Base-by-base conservation (phyloP, 352 stramenopile species). In the Globisporangium orthogonon region DNA sequence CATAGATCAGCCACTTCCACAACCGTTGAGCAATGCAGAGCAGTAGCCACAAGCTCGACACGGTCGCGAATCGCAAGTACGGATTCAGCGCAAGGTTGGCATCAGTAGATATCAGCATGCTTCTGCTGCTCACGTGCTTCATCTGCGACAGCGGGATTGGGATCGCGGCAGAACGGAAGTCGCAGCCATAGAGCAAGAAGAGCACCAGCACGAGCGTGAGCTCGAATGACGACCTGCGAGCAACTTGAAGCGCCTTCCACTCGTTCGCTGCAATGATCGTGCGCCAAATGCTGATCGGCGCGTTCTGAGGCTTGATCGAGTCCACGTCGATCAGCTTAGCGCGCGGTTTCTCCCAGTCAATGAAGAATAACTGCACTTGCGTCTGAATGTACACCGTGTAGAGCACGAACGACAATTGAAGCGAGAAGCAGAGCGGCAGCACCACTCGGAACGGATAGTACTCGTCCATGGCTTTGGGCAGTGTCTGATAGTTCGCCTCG, bases 181-280 rank as follows among this genome's bases (percentile, higher is more conserved):
- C 77, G 39, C 64, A 88, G 0, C 80, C 89, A 37, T 96, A 85
- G 35, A 98, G 63, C 39, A 98, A 70, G 61, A 97, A 98, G 2
- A 89, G 63, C 39, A 98, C 55, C 39, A 81, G 56, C 37, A 97
- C 49, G 44, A 98, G 70, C 0, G 83, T 94, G 49, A 98, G 80
- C 29, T 63, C 52, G 15, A 97, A 67, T 40, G 78, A 95, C 11
- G 87, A 95, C 35, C 79, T 72, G 5, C 91, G 78, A 44, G 66
- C 58, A 11, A 86, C 89, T 61, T 97, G 88, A 35, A 98, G 74
- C 45, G 96, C 84, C 56, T 94, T 92, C 79, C 83, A 98, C 70
- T 98, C 88, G 67, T 98, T 98, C 7, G 91, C 92, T 14, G 98
- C 89, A 35, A 97, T 70, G 37, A 98, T 89, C 64, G 86, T 95